Evolutionary conservation across 768 basidiomycete species (phyloP).

Genomic region (Panus rudis): DNA sequence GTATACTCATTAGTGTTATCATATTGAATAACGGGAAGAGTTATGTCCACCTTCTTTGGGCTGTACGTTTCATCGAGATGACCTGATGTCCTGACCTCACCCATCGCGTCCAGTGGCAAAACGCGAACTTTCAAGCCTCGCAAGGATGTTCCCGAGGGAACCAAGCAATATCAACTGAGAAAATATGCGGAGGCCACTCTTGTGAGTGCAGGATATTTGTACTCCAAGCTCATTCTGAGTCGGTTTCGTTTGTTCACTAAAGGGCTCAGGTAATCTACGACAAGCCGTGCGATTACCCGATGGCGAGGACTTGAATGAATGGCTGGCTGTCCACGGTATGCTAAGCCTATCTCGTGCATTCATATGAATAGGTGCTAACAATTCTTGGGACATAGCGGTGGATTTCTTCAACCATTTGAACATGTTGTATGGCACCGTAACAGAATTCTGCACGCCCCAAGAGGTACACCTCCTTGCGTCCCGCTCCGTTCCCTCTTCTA

Average conservation of each 20-base stretch:
- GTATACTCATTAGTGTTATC: neutral
- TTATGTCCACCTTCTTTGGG: slow-evolving; percentile 13
- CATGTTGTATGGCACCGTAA: slow-evolving; percentile 97
- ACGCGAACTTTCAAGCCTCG: slow-evolving; percentile 95
- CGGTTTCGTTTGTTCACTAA: neutral
- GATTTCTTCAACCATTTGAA: slow-evolving; percentile 99
- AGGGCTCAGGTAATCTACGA: slow-evolving; percentile 95
- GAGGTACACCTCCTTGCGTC: slow-evolving; percentile 48
- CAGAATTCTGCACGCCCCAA: slow-evolving; percentile 93
- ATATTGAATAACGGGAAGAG: too few species aligned
- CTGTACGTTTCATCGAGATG: slow-evolving; percentile 4
- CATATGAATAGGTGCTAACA: slow-evolving; percentile 1
- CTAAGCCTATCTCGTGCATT: neutral
- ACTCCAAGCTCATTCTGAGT: neutral
- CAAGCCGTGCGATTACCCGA: slow-evolving; percentile 91
- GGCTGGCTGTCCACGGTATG: slow-evolving; percentile 97
- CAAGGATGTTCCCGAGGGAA: slow-evolving; percentile 91
- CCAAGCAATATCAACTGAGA: slow-evolving; percentile 95
- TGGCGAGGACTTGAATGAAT: slow-evolving; percentile 95
- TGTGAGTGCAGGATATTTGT: slow-evolving; percentile 33
- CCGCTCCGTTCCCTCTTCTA: neutral
- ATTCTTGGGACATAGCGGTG: slow-evolving; percentile 53
- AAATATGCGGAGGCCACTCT: slow-evolving; percentile 97
- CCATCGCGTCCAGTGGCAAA: slow-evolving; percentile 53
- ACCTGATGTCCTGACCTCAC: neutral